phyloP scores from a whole-genome alignment of 2,329 filamentous ascomycete species.

The Nectriaceae sp. region DNA sequence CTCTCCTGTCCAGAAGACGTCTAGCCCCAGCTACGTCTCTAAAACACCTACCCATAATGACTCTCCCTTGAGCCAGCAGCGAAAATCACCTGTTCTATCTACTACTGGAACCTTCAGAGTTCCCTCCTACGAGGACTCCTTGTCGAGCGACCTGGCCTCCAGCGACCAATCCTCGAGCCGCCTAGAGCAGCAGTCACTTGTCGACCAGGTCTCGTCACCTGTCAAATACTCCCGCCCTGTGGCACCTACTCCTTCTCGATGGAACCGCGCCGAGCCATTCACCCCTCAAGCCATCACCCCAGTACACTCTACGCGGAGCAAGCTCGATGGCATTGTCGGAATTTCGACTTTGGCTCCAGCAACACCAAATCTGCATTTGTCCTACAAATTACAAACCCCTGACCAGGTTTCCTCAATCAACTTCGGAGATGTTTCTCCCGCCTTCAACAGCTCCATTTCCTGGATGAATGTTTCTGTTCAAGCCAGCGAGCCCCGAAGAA shows the following conservation, averaged over 20 bases:
- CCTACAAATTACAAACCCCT: too few relatives aligned
- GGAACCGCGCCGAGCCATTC: slow-evolving; percentile 23
- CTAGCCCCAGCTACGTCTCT: background rate
- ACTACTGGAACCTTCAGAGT: too few relatives aligned
- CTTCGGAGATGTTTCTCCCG: slow-evolving; percentile 31
- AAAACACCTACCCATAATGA: background rate
- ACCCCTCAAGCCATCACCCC: slow-evolving; percentile 24
- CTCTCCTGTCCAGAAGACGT: background rate
- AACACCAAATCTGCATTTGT: too few relatives aligned
- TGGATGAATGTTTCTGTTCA: slow-evolving; percentile 28
- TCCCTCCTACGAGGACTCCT: slow-evolving; percentile 20
- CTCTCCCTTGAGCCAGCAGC: too few relatives aligned
- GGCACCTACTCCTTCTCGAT: slow-evolving; percentile 33
- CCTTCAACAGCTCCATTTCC: slow-evolving; percentile 28
- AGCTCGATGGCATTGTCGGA: slow-evolving; percentile 18
- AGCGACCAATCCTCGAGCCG: too few relatives aligned
- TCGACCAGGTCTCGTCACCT: slow-evolving; percentile 15
- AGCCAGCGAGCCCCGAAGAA: slow-evolving; percentile 22
- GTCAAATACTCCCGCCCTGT: slow-evolving; percentile 23
- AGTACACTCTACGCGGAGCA: slow-evolving; percentile 2
- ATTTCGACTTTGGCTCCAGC: slow-evolving; percentile 20
- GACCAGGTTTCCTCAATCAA: slow-evolving; percentile 19
- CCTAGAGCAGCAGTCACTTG: background rate
- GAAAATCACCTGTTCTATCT: too few relatives aligned
- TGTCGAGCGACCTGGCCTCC: too few relatives aligned